Base-by-base conservation (phyloP, 2,329 filamentous ascomycete genomes). In the Sphaerulina vaccinii region DNA sequence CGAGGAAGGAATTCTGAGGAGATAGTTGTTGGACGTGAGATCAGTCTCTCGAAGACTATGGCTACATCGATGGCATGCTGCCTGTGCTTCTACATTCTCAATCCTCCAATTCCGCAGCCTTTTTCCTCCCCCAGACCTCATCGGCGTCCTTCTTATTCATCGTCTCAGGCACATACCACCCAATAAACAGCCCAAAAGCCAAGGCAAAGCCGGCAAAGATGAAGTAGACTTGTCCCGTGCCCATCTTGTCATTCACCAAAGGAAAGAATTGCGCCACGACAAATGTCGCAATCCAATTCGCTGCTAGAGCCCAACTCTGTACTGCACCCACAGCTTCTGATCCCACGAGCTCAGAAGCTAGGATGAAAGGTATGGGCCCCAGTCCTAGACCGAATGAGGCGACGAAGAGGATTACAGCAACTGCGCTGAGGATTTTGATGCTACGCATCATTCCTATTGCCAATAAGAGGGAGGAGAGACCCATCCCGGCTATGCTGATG, bases 251-350 rank as follows among this genome's bases (percentile, higher is more conserved):
- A 66, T 95, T 95, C 55, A 95, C 71, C 16, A 96, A 80, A 0
- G 93, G 92, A 75, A 99, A 96, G 72, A 96, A 95, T 63, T 96
- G 90, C 0, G 92, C 91, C 2, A 99, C 90, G 18, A 95, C 62
- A 66, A 96, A 97, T 0, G 92, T 97, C 0, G 90, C 87, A 21
- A 89, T 78, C 78, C 95, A 97, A 70, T 93, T 97, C 11, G 88
- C 86, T 1, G 84, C 89, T 19, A 97, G 73, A 0, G 86, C 88
- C 81, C 90, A 95, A 52, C 87, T 91, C 70, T 99, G 93, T 0
- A 90, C 87, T 0, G 92, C 90, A 1, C 92, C 91, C 0, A 96
- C 90, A 0, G 92, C 93, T 67, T 96, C 90, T 10, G 90, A 85
- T 0, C 85, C 87, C 1, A 97, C 93, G 2, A 97, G 81, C 71